Percentiles rank a stretch among this genome's conserved stretches.
phyloP scores from a whole-genome alignment of 2,329 filamentous ascomycete genomes.

The Neopestalotiopsis clavispora region DNA sequence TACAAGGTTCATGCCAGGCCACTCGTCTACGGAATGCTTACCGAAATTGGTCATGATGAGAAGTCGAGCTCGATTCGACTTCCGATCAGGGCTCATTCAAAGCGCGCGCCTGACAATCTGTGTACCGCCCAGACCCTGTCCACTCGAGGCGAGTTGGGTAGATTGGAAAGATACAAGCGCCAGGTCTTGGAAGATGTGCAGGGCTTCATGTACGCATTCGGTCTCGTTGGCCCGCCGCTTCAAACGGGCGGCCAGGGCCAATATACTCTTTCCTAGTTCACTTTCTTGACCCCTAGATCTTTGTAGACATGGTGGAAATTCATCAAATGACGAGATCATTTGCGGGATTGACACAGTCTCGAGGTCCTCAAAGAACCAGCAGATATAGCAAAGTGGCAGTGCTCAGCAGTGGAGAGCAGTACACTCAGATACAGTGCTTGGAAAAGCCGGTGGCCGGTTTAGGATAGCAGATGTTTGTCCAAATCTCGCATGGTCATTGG shows the following conservation, averaged over 20 bases:
- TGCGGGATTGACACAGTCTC: background rate
- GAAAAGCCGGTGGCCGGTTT: background rate
- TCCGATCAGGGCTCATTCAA: background rate
- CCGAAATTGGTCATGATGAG: background rate
- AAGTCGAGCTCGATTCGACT: background rate
- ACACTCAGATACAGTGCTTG: background rate
- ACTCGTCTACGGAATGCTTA: background rate
- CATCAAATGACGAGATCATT: background rate
- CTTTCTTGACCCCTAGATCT: background rate
- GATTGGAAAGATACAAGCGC: background rate
- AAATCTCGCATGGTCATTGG: background rate
- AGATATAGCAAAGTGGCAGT: background rate
- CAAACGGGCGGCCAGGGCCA: background rate
- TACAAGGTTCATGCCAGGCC: background rate
- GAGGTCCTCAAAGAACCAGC: background rate
- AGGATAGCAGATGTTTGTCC: background rate
- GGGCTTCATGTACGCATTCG: background rate
- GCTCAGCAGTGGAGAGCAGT: background rate
- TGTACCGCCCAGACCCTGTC: background rate
- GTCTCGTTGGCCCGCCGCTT: background rate
- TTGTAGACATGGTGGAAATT: background rate
- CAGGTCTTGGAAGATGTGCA: background rate
- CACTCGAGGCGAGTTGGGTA: background rate
- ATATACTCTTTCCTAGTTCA: background rate
- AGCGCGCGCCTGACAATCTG: background rate